A percentile compares a stretch with the other conserved stretches of the same genome.
Evolutionary conservation across 306 rosid species (phyloP).

Genomic region (Fagus sylvatica): DNA sequence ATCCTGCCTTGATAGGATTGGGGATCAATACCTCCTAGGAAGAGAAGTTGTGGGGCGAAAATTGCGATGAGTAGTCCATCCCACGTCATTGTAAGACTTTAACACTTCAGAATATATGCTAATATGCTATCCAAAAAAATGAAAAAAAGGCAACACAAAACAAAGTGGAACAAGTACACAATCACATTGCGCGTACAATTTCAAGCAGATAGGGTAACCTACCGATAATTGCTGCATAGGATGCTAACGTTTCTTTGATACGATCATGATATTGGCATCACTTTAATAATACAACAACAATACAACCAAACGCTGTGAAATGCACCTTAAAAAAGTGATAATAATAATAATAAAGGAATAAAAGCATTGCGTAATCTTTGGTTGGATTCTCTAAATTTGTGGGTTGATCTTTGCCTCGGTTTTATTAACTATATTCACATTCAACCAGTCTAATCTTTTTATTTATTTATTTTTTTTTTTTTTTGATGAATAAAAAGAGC

Average conservation of each 20-base stretch:
- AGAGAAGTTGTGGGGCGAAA: too few relatives aligned
- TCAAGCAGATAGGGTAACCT: not conserved
- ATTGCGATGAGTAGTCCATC: not conserved
- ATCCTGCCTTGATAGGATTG: too few relatives aligned
- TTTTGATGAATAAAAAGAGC: too few relatives aligned
- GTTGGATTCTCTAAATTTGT: not conserved
- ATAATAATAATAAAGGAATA: not conserved
- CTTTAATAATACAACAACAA: not conserved
- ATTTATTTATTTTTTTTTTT: too few relatives aligned
- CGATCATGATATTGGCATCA: not conserved
- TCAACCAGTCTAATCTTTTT: too few relatives aligned
- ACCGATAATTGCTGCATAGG: not conserved
- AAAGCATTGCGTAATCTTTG: not conserved
- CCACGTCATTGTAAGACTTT: not conserved
- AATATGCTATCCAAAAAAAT: not conserved
- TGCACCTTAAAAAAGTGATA: too few relatives aligned
- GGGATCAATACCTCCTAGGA: too few relatives aligned
- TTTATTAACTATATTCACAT: not conserved
- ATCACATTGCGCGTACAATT: not conserved
- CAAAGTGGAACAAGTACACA: not conserved
- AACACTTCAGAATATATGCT: conserved; percentile 25
- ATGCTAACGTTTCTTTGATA: not conserved
- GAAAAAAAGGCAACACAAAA: not conserved
- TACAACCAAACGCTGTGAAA: not conserved
- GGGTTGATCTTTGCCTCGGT: not conserved